Conservation (phyloP, 2,329 filamentous ascomycete species). For the Stachybotrys echinatus region DNA sequence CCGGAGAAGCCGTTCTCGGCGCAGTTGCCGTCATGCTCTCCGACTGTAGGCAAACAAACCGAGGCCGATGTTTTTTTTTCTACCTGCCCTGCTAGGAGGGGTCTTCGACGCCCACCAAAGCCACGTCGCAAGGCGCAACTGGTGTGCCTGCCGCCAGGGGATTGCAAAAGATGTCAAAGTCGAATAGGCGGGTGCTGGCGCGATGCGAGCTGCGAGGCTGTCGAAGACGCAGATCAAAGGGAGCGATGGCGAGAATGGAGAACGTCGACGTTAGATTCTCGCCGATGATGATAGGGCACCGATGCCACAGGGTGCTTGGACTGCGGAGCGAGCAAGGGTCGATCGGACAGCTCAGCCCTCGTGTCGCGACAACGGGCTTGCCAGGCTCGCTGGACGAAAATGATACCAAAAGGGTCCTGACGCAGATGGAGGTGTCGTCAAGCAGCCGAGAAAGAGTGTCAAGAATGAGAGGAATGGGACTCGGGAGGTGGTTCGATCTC, state of each 20-base stretch:
- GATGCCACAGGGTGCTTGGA: neutral
- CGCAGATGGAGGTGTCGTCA: neutral
- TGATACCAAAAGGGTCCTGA: neutral
- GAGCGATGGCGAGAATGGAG: neutral
- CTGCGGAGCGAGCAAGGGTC: neutral
- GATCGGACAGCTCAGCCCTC: neutral
- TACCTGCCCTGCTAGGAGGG: neutral
- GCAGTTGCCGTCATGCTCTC: constrained; percentile 45
- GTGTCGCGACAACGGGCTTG: neutral
- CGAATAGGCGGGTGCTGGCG: neutral
- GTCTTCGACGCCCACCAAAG: neutral
- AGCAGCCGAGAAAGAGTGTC: neutral
- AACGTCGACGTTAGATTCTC: neutral
- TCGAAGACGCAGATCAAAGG: neutral
- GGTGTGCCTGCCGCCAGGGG: neutral
- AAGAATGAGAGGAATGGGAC: neutral
- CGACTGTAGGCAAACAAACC: neutral
- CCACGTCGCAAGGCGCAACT: neutral
- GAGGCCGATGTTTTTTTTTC: neutral
- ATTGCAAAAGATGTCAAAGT: neutral
- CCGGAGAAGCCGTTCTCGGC: constrained; percentile 50
- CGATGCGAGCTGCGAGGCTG: too few species aligned
- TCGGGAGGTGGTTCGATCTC: neutral
- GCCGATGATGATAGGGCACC: neutral
- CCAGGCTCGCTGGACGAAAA: too few species aligned